Base-by-base conservation (phyloP, 345 rosid genomes). In the Citrus trifoliata region DNA sequence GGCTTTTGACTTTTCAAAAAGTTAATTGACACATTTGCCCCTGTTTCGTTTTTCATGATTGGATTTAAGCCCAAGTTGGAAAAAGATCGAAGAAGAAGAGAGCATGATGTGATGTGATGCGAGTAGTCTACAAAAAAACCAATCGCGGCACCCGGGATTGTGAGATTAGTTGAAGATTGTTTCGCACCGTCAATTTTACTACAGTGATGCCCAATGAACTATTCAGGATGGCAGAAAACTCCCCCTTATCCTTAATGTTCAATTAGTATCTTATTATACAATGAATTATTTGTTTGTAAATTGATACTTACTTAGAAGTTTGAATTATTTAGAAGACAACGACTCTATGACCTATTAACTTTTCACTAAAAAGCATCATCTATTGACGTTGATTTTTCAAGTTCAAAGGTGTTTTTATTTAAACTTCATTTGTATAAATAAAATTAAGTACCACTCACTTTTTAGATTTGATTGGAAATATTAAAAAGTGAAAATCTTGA, bases 141-240 rank as follows among this genome's bases (percentile, higher is more conserved):
- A 28, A 42, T 62, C 22, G 78, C 63, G 70, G 40, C 46, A 63
- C 21, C 10, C 42, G 9, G 42, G 21, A 25, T 8, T 74, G 27
- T 59, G 18, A 22, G 58, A 22, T 1, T 25, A 25, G 16, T 28
- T 5, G 4, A 10, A 12, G 33, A 24, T 32, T 37, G 55, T 7
- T 18, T 25, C 58, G 77, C 27, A 1, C 4, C 10, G 68, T 27
- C 77, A 74, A 27, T 65, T 48, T 66, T 16, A 1, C 53, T 53
- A 76, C 79, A 76, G 24, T 14, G 72, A 66, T 35, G 79, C 72
- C 25, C 25, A 64, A 66, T 32, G 37, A n/a, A 48, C 53, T 48
- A 2, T 3, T 4, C 42, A 2, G 33, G 48, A 76, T 7, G 27
- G 51, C 63, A 12, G 6, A 2, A 75, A 14, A 28, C 3, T 12